Base-by-base conservation (phyloP, 495 filamentous ascomycete species). In the Penicillium ochrochloron region DNA sequence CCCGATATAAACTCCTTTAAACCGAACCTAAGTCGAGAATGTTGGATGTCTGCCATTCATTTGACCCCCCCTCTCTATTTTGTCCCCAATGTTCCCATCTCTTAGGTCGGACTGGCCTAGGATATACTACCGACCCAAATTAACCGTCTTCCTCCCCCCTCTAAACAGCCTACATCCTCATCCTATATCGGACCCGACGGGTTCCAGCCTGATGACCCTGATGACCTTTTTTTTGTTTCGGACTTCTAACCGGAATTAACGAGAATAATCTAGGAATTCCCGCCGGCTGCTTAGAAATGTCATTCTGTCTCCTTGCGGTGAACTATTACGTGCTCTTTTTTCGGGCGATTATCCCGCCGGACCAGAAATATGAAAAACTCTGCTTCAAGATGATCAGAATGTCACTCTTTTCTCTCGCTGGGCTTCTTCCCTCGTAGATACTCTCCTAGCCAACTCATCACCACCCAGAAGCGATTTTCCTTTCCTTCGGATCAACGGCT, bases 221-320 rank as follows among this genome's bases (percentile, higher is more conserved):
- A n/a, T n/a, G n/a, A n/a, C n/a, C 37, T 23, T 19, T 8, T 41
- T 12, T 46, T 25, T 29, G 2, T 41, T 12, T 46, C 42, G 42
- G 42, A 23, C n/a, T 23, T 46, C 19, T 46, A 11, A 23, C 19
- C n/a, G 9, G 54, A 9, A 39, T 27, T 19, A 39, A 29, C 21
- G 44, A 48, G 21, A 48, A 48, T 15, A 48, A 48, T 15, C 42
- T 14, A 44, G 44, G 9, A 7, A 17, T 37, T 19, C 29, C 44
- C 44, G 44, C 23, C 57, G 17, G 41, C 6, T 60, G 54, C 58
- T 68, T 67, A 67, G 61, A 64, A 67, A 67, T 67, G 64, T n/a
- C n/a, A n/a, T n/a, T n/a, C n/a, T n/a, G n/a, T 12, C 41, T 42
- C 41, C 52, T 50, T 52, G 34, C 65, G 65, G 57, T 61, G 65